Conservation (phyloP, 176 grass and related monocot species). For the Oryza nivara region DNA sequence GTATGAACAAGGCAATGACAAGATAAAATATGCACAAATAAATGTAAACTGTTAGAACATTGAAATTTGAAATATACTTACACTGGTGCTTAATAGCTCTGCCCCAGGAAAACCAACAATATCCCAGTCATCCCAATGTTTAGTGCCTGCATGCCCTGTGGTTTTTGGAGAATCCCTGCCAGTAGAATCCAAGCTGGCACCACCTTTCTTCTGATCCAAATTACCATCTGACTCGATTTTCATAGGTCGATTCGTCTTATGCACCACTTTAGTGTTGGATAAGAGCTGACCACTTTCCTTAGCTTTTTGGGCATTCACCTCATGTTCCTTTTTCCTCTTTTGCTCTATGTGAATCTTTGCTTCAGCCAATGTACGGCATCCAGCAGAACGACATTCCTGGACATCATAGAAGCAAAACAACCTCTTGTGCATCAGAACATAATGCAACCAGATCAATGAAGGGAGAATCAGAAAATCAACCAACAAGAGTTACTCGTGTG, state of each 20-base stretch:
- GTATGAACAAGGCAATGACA: neutral
- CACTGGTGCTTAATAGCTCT: constrained; percentile 76
- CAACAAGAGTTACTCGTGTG: neutral
- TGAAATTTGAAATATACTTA: constrained; percentile 52
- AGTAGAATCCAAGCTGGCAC: constrained; percentile 52
- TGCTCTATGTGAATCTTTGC: constrained; percentile 86
- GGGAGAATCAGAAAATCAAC: neutral
- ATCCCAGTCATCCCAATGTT: constrained; percentile 92
- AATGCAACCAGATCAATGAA: neutral
- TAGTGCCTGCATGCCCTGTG: constrained; percentile 43
- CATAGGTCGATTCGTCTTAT: constrained; percentile 64
- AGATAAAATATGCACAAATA: constrained; percentile 11
- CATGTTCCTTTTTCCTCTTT: constrained; percentile 77
- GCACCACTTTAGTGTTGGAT: constrained; percentile 60
- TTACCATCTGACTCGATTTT: constrained; percentile 70
- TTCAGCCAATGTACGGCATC: constrained; percentile 79
- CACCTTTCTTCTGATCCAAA: constrained; percentile 78
- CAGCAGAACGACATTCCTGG: constrained; percentile 86
- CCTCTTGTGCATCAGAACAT: constrained; percentile 20
- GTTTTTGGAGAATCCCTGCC: constrained; percentile 61
- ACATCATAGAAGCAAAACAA: constrained; percentile 22
- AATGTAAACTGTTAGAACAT: neutral
- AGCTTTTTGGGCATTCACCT: constrained; percentile 62
- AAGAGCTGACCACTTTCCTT: constrained; percentile 63
- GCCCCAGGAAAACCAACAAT: constrained; percentile 83